Evolutionary conservation across 169 alveolate genomes (phyloP).

Genomic region (Cryptosporidium meleagridis): DNA sequence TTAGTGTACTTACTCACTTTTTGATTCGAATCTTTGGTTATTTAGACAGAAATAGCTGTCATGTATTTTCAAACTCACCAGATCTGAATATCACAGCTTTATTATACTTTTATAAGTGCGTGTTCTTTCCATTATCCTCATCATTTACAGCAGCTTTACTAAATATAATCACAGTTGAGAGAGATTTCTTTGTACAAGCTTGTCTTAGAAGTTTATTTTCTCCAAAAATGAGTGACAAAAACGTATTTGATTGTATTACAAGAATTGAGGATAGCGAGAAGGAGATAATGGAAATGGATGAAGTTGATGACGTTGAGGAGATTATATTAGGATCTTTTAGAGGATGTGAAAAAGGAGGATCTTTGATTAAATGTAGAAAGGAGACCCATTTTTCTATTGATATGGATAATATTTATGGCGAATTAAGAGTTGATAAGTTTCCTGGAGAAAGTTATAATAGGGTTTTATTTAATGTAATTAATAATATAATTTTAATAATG

Average conservation of each 20-base stretch:
- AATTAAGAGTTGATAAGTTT: background rate
- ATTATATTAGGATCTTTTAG: background rate
- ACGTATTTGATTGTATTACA: conserved; percentile 3
- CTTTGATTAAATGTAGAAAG: background rate
- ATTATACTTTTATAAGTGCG: conserved; percentile 49
- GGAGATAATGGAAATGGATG: background rate
- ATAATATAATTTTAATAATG: conserved; percentile 26
- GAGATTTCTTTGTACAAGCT: conserved; percentile 39
- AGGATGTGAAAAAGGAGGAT: background rate
- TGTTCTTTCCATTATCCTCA: conserved; percentile 52
- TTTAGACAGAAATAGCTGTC: conserved; percentile 68
- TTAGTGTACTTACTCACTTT: conserved; percentile 49
- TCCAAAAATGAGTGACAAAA: conserved; percentile 7
- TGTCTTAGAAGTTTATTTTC: conserved; percentile 12
- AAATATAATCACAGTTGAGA: conserved; percentile 55
- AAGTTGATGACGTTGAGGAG: background rate
- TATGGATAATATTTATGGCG: background rate
- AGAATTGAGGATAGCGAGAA: background rate
- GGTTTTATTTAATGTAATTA: conserved; percentile 33
- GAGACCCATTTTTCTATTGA: conserved; percentile 34
- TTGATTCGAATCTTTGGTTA: conserved; percentile 32
- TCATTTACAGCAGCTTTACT: conserved; percentile 60
- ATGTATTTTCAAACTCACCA: conserved; percentile 48
- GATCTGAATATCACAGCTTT: conserved; percentile 36
- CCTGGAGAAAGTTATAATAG: background rate